Conservation (phyloP, 129 eudicot species). For the Smallanthus sonchifolius region DNA sequence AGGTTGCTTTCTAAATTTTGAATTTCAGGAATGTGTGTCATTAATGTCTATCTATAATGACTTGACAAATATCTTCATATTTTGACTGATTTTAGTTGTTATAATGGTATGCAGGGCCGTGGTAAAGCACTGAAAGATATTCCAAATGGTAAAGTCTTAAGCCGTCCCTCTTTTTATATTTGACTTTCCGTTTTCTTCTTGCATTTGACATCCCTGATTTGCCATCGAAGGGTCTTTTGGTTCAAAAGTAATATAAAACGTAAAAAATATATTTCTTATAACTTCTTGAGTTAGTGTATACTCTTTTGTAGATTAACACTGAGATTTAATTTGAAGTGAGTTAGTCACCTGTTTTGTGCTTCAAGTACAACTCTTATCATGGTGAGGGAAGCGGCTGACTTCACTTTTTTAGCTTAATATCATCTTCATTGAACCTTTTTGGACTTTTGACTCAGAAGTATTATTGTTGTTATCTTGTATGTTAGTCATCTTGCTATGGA, state of each 20-base stretch:
- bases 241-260: not conserved
- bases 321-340: constrained; percentile 2
- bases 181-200: constrained; percentile 12
- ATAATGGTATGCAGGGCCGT: constrained; percentile 72
- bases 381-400: not conserved
- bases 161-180: not conserved
- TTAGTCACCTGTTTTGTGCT: constrained; percentile 9
- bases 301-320: constrained; percentile 1
- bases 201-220: not conserved
- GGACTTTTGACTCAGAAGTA: not conserved
- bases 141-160: constrained; percentile 63
- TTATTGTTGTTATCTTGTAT: not conserved
- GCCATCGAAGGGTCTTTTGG: not conserved
- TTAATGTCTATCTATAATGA: constrained; percentile 6
- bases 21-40: constrained; percentile 1
- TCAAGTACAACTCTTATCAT: not conserved
- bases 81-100: constrained; percentile 9
- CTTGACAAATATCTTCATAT: not conserved
- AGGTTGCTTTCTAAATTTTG: constrained; percentile 42
- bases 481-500: not conserved
- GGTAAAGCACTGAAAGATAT: constrained; percentile 91
- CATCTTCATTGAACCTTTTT: not conserved
- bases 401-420: not conserved
- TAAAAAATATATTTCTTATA: not conserved
- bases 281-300: not conserved